Conservation (phyloP, 2,329 filamentous ascomycete species). For the Iodosphaeria phyllophila region DNA sequence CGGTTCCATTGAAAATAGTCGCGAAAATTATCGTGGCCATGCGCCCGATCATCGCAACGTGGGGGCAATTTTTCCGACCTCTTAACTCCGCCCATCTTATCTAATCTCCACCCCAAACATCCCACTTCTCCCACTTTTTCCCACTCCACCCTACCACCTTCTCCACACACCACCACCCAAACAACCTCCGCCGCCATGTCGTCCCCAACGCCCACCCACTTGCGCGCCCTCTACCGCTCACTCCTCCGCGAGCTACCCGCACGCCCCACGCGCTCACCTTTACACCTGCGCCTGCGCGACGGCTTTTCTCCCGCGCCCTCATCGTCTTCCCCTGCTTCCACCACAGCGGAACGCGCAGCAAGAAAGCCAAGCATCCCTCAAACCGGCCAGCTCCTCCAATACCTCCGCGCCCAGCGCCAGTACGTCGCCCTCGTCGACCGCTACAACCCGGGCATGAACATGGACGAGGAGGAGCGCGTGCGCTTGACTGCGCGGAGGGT, state of each 20-base stretch:
- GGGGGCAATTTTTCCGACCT: too few relatives aligned
- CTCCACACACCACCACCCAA: neutral
- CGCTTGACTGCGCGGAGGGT: constrained; percentile 70
- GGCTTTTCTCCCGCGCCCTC: constrained; percentile 28
- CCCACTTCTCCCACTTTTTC: too few relatives aligned
- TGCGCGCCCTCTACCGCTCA: constrained; percentile 71
- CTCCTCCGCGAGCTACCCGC: constrained; percentile 79
- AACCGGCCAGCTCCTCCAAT: constrained; percentile 63
- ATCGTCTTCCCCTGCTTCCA: constrained; percentile 9
- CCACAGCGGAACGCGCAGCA: constrained; percentile 6
- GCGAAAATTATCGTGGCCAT: too few relatives aligned
- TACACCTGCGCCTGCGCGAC: constrained; percentile 51
- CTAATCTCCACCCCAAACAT: too few relatives aligned
- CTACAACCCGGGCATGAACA: constrained; percentile 84
- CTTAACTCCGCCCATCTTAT: too few relatives aligned
- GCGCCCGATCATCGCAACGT: too few relatives aligned
- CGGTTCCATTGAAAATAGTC: too few relatives aligned
- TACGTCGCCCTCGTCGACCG: constrained; percentile 70
- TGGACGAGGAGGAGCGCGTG: constrained; percentile 73
- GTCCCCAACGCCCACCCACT: constrained; percentile 23
- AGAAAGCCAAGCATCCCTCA: constrained; percentile 15
- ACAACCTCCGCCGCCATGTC: constrained; percentile 11
- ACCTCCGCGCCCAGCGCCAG: constrained; percentile 67
- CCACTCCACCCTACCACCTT: too few relatives aligned
- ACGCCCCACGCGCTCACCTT: constrained; percentile 42